Conservation (phyloP, 192 early-diverging fungal genomes). For the Globomyces pollinis-pini region DNA sequence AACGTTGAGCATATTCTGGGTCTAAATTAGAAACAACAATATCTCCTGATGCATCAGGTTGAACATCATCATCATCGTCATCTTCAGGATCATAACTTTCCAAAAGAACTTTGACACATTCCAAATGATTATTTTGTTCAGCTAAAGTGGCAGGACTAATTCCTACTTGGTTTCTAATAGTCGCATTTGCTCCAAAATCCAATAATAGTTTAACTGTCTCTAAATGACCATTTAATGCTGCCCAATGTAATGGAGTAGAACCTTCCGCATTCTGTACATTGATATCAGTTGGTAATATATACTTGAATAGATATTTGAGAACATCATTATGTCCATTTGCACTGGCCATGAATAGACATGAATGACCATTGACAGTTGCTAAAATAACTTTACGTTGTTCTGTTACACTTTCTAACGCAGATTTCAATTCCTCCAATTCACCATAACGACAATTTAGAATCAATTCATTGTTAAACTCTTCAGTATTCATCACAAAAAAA, state of each 20-base stretch:
- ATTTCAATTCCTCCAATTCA: conserved; percentile 61
- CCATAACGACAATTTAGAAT: conserved; percentile 43
- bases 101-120: conserved; percentile 24
- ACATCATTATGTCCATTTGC: conserved; percentile 72
- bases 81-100: conserved; percentile 33
- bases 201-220: conserved; percentile 58
- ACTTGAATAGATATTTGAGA: conserved; percentile 25
- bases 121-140: conserved; percentile 28
- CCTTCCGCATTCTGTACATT: conserved; percentile 24
- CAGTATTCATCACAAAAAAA: no score
- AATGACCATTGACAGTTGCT: conserved; percentile 27
- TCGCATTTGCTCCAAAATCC: conserved; percentile 48
- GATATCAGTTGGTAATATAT: conserved; percentile 16
- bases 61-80: conserved; percentile 16
- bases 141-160: conserved; percentile 29
- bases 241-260: conserved; percentile 72
- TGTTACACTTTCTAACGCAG: conserved; percentile 6
- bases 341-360: conserved; percentile 68
- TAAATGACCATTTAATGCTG: conserved; percentile 71
- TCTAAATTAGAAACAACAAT: background rate
- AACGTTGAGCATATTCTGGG: no score
- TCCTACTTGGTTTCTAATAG: conserved; percentile 21
- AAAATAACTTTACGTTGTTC: background rate
- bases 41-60: background rate
- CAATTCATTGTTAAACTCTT: no score